Evolutionary conservation across 257 asterid genomes (phyloP), one percentile per base, ranked within the genome.

Genomic region (Sherardia arvensis): DNA sequence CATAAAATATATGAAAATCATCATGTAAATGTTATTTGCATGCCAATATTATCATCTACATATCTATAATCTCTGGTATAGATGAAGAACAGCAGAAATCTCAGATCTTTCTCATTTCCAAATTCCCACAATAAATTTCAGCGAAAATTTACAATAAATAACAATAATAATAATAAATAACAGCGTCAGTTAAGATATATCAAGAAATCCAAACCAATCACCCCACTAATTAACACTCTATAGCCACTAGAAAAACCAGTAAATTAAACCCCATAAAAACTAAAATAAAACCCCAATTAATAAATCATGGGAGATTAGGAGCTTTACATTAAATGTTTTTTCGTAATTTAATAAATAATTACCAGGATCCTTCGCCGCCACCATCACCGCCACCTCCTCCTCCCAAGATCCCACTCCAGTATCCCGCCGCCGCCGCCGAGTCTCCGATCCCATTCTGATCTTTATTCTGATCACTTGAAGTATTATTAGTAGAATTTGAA

Each of bases 341-440:
- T 23, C 1, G 26, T 57, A 59, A 30, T 40, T 86, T 43, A 43
- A 15, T 43, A n/a, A n/a, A n/a, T 43, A 15, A 43, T 43, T 84
- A 87, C 97, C 97, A 89, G 57, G 97, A 75, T 75, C 84, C 89
- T 40, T 83, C 59, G 10, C 61, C 61, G 3, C 61, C 18, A 23
- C 58, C 27, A 25, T 83, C 88, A 71, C 78, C 88, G n/a, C n/a
- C n/a, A 45, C 85, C 87, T 73, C 83, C 88, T 47, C 90, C 95
- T 56, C 86, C 96, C 45, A 89, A 69, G 26, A 89, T 81, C 33
- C 91, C 94, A 83, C 72, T 89, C 89, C 95, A 89, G 64, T 69
- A 89, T 27, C 87, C 89, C 20, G 51, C 51, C 74, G n/a, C n/a
- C n/a, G n/a, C n/a, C n/a, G 64, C 58, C 54, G 88, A 71, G 70